phyloP scores from a whole-genome alignment of 441 rosid genomes.

The Jatropha multifida region DNA sequence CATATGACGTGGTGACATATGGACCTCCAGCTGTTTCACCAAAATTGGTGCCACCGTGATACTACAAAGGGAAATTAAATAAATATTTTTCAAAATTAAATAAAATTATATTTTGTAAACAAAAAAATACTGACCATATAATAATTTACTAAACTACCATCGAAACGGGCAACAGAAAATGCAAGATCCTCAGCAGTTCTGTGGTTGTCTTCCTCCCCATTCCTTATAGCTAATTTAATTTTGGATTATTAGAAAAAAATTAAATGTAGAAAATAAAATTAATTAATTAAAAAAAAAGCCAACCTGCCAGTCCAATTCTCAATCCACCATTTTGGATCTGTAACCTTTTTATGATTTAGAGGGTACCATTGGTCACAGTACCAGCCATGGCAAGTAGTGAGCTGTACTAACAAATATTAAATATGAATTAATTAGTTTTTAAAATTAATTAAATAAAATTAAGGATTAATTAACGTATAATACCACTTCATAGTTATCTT shows the following conservation, averaged over 20 bases:
- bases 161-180: conserved; percentile 59
- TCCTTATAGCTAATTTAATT: conserved; percentile 40
- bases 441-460: background rate
- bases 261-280: background rate
- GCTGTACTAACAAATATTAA: conserved; percentile 24
- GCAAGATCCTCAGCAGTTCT: conserved; percentile 71
- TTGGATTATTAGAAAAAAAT: background rate
- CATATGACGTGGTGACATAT: conserved; percentile 63
- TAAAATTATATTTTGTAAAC: background rate
- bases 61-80: conserved; percentile 32
- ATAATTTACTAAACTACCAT: conserved; percentile 64
- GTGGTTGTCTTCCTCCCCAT: conserved; percentile 49
- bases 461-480: background rate
- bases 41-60: conserved; percentile 86
- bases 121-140: conserved; percentile 56
- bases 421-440: background rate
- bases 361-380: conserved; percentile 63
- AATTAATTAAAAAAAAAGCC: background rate
- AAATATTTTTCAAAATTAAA: background rate
- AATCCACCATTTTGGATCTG: conserved; percentile 63
- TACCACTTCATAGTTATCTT: conserved; percentile 45
- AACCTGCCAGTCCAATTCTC: conserved; percentile 75
- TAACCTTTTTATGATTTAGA: conserved; percentile 28
- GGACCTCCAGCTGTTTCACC: conserved; percentile 56
- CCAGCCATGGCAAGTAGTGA: conserved; percentile 67